phyloP scores from a whole-genome alignment of 2,329 filamentous ascomycete species.

The Verticillium dahliae region DNA sequence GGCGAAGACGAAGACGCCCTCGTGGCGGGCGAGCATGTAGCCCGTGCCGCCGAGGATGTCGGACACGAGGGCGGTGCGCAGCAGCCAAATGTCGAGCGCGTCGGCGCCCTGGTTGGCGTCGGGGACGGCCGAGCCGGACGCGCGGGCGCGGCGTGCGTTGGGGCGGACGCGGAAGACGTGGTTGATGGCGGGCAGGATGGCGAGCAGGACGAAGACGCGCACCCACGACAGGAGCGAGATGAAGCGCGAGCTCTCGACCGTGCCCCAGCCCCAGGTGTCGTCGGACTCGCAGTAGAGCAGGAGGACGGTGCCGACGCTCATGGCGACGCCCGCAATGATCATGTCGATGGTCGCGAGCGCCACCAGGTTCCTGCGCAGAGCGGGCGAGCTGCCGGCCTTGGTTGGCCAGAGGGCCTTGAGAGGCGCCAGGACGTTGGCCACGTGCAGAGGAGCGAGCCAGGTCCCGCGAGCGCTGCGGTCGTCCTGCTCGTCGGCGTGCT shows the following conservation, averaged over 20 bases:
- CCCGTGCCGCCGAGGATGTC: constrained; percentile 72
- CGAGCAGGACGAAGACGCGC: constrained; percentile 69
- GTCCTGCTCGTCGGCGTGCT: constrained; percentile 44
- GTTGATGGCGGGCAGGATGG: constrained; percentile 70
- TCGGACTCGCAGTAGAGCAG: constrained; percentile 77
- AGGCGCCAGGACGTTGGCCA: constrained; percentile 65
- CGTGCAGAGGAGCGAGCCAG: constrained; percentile 19
- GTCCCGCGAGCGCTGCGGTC: constrained; percentile 22
- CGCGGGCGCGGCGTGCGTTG: constrained; percentile 32
- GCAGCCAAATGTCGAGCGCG: constrained; percentile 66
- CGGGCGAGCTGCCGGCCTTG: constrained; percentile 49
- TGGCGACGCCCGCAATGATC: constrained; percentile 71
- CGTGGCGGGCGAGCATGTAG: constrained; percentile 60
- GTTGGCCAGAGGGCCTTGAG: constrained; percentile 72
- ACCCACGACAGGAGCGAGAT: constrained; percentile 72
- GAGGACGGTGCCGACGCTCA: constrained; percentile 75
- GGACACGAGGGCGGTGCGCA: constrained; percentile 68
- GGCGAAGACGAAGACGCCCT: constrained; percentile 60
- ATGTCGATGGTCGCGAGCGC: constrained; percentile 75
- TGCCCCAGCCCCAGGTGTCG: constrained; percentile 75
- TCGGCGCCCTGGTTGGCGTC: constrained; percentile 66
- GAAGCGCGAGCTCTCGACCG: constrained; percentile 72
- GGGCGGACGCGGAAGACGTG: constrained; percentile 61
- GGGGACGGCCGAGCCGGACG: constrained; percentile 23
- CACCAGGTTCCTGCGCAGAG: constrained; percentile 73